Evolutionary conservation across 2,329 filamentous ascomycete genomes (phyloP), one percentile per base, ranked within the genome.

Genomic region (Bipolaris oryzae): DNA sequence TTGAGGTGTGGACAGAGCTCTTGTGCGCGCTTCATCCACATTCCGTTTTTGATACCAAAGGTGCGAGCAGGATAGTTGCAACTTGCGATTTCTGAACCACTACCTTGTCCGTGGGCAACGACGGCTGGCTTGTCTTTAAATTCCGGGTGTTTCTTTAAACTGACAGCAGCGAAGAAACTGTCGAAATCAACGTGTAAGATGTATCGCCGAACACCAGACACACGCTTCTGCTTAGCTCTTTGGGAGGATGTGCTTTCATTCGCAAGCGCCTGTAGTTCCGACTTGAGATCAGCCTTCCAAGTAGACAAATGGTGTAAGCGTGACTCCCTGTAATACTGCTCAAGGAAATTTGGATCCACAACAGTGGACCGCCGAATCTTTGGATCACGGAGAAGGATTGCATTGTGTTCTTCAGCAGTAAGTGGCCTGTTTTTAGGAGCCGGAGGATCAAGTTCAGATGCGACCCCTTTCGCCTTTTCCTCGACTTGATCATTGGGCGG

Each of bases 141-240:
- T 18, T 96, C 87, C 0, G 94, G 92, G 21, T 87, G 82, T 51
- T 87, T 89, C 67, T 92, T 92, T 16, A 89, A 77, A 0, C 95
- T 97, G 0, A 99, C 91, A 0, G 96, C 91, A 57, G 93, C 96
- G 76, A 99, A 99, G 78, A 99, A 99, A 75, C 92, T 95, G 77
- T 99, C 96, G 74, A 99, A 99, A 72, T 99, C 95, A 28, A 99
- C 92, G 69, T 99, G 95, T 71, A 99, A 85, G 50, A 99, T 84
- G 68, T 98, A 99, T 48, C 90, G 81, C 58, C 93, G 84, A 3
- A 87, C 78, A 0, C 89, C 90, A 11, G 84, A 80, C 23, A 82
- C 81, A 39, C 82, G 81, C 67, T 87, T 84, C 55, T 79, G 79
- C 81, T 64, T 79, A 5, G 61, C 73, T 66, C 72, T 83, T 63